phyloP scores from a whole-genome alignment of 805 yeast species.

The Saturnispora halmiae region DNA sequence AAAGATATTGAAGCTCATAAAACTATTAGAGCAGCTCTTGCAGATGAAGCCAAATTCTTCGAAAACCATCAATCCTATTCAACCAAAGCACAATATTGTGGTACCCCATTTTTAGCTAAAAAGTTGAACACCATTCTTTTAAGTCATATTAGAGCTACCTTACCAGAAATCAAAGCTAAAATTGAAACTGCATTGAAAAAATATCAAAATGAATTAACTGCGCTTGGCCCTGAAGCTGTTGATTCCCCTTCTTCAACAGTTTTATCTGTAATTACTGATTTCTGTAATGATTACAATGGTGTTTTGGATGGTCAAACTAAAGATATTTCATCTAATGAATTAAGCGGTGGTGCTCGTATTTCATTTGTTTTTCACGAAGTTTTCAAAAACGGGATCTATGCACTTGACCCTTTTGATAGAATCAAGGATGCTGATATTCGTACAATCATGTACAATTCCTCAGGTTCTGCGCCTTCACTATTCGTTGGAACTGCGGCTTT shows the following conservation, averaged over 20 bases:
- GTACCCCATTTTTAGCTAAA: slow-evolving; percentile 95
- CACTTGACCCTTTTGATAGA: slow-evolving; percentile 93
- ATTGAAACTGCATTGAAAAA: slow-evolving; percentile 78
- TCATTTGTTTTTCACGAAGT: slow-evolving; percentile 96
- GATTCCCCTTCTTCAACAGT: slow-evolving; percentile 88
- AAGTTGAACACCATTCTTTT: slow-evolving; percentile 80
- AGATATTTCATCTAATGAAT: slow-evolving; percentile 80
- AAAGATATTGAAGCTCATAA: slow-evolving; percentile 85
- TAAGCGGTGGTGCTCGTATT: slow-evolving; percentile 97
- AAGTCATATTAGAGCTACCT: slow-evolving; percentile 79
- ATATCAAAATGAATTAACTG: slow-evolving; percentile 67
- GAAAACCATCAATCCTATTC: slow-evolving; percentile 86
- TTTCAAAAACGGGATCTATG: slow-evolving; percentile 81
- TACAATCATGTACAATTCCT: slow-evolving; percentile 92
- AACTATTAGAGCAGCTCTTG: slow-evolving; percentile 79
- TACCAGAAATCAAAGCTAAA: slow-evolving; percentile 89
- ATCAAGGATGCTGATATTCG: slow-evolving; percentile 92
- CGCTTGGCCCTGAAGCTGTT: slow-evolving; percentile 81
- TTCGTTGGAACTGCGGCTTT: slow-evolving; percentile 97
- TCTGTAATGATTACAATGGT: slow-evolving; percentile 83
- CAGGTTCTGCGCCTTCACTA: slow-evolving; percentile 92
- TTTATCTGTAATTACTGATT: slow-evolving; percentile 83
- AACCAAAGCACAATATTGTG: slow-evolving; percentile 91
- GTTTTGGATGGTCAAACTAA: slow-evolving; percentile 87
- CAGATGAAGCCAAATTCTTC: slow-evolving; percentile 71